Evolutionary conservation across 495 filamentous ascomycete genomes (phyloP), one percentile per base, ranked within the genome.

Genomic region (Penicillium atrosanguineum): DNA sequence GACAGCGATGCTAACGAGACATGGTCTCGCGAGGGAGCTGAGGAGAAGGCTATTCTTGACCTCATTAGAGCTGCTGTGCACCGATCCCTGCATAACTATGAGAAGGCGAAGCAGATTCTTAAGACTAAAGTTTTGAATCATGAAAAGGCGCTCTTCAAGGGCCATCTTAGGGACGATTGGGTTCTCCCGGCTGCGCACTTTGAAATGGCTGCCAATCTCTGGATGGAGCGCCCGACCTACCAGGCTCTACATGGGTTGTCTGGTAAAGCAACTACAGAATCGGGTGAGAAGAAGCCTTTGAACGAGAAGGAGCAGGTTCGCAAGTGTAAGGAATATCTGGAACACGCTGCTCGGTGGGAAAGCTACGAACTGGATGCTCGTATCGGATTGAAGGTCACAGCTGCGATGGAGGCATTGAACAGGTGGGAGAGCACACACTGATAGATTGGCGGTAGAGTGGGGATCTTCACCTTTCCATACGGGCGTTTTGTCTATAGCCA

Each of bases 311-410:
- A 71, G 47, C 69, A 80, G 56, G 75, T 87, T 19, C 69, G 76
- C 14, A 85, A 90, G 60, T 91, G 89, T 65, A 81, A 85, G 58
- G 73, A 77, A 34, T 87, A 86, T 74, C 68, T 96, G 16, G 84
- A 90, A 16, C 91, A 90, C 71, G 87, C 88, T 20, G 83, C 87
- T 18, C 82, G 74, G 20, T 97, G 90, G 90, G 93, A 96, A 58
- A 75, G 78, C 14, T 97, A 89, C 64, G 84, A 94, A 42, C 76
- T 97, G 31, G 95, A 98, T 66, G 86, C 88, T 41, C 80, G 94
- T 46, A 83, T 96, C 47, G 89, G 90, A 23, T 75, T 96, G 67
- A 88, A 91, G 58, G 84, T 96, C 44, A 88, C 88, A 48, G 90
- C 90, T 23, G 89, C 83, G 2, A 66, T 87, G 61, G 85, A 90